Evolutionary conservation across 2,329 filamentous ascomycete species (phyloP).

Genomic region (Fusarium proliferatum): DNA sequence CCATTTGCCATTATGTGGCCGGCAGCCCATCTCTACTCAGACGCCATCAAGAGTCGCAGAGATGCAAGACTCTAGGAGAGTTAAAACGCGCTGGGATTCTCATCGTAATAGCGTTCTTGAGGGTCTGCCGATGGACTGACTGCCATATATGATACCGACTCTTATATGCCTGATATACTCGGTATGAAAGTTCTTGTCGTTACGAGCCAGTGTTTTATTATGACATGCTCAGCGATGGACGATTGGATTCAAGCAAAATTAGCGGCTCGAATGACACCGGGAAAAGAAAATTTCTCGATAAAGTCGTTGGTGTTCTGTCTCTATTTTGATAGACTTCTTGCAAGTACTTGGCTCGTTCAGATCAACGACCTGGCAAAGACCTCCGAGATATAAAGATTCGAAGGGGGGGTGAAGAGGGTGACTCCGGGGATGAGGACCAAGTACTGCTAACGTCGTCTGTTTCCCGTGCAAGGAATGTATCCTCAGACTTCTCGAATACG

Average conservation of each 20-base stretch:
- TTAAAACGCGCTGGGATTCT: background rate
- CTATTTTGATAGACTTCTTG: background rate
- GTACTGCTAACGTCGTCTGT: background rate
- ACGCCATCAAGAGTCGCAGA: background rate
- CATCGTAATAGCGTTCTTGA: background rate
- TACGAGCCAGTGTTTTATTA: background rate
- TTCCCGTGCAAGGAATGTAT: background rate
- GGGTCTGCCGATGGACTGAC: background rate
- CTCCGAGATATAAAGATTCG: accelerated
- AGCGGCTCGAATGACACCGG: accelerated
- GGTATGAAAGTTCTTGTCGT: background rate
- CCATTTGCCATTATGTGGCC: accelerated
- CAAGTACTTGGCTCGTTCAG: no score
- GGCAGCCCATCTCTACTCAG: accelerated
- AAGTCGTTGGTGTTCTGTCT: background rate
- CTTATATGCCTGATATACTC: accelerated
- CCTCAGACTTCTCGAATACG: background rate
- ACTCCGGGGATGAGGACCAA: no score
- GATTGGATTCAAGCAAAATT: accelerated
- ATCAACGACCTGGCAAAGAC: background rate
- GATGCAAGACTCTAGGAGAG: background rate
- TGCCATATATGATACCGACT: background rate
- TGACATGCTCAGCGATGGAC: no score
- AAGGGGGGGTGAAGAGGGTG: background rate
- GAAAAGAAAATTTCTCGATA: background rate